Evolutionary conservation across 805 yeast species (phyloP).

Genomic region (Candida maris): DNA sequence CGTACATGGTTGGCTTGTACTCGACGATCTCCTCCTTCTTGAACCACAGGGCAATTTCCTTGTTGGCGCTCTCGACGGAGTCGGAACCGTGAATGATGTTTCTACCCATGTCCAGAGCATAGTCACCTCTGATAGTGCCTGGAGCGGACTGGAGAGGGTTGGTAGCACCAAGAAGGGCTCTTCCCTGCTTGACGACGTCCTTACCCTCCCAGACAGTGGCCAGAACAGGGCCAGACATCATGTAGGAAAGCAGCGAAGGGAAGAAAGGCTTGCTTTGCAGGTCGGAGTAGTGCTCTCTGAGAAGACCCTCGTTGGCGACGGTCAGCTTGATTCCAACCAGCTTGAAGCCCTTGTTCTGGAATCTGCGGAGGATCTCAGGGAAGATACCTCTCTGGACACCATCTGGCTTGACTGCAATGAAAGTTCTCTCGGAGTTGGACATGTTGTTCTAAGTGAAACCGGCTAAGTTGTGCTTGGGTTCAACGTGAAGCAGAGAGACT

Average conservation of each 20-base stretch:
- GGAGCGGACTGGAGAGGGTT: constrained; percentile 97
- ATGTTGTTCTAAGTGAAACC: too few relatives aligned
- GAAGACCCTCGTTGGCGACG: constrained; percentile 78
- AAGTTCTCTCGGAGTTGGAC: constrained; percentile 72
- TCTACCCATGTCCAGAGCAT: constrained; percentile 98
- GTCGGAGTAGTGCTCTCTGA: constrained; percentile 94
- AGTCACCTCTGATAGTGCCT: constrained; percentile 99
- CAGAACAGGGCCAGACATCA: constrained; percentile 97
- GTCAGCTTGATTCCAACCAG: constrained; percentile 92
- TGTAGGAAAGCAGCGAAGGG: constrained; percentile 94
- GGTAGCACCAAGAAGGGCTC: constrained; percentile 97
- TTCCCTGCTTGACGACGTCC: constrained; percentile 98
- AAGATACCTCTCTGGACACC: constrained; percentile 99
- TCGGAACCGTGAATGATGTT: constrained; percentile 99
- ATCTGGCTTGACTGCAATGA: constrained; percentile 95
- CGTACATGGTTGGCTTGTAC: constrained; percentile 80
- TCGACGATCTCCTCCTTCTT: constrained; percentile 92
- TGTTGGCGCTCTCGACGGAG: constrained; percentile 95
- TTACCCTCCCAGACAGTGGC: constrained; percentile 99
- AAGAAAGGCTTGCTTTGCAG: constrained; percentile 95
- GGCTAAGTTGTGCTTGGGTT: too few relatives aligned
- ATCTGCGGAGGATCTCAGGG: constrained; percentile 84
- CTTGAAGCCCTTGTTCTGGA: constrained; percentile 97
- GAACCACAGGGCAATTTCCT: constrained; percentile 97
- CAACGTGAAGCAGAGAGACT: too few relatives aligned